Evolutionary conservation across 1,284 basidiomycete genomes (phyloP).

Genomic region (Cryptococcus depauperatus): DNA sequence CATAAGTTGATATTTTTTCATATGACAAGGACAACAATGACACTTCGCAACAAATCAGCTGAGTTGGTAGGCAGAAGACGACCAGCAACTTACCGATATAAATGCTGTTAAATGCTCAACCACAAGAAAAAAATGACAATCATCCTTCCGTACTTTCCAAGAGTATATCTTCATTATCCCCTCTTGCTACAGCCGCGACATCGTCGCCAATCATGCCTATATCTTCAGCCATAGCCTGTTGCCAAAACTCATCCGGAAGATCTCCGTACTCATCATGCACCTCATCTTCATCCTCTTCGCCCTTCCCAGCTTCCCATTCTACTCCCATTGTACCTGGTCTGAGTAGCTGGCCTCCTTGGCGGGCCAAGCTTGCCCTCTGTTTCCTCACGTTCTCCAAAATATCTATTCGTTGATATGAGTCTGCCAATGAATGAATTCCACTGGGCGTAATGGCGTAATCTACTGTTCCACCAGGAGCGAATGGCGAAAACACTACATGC

Average conservation of each 20-base stretch:
- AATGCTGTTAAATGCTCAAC: too few species aligned
- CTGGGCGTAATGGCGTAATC: slow-evolving; percentile 62
- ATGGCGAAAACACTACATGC: slow-evolving; percentile 65
- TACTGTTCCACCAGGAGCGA: slow-evolving; percentile 53
- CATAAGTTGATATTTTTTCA: too few species aligned
- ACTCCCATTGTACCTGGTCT: slow-evolving; percentile 2
- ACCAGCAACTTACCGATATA: too few species aligned
- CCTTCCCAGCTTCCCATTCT: slow-evolving; percentile 1
- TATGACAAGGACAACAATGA: too few species aligned
- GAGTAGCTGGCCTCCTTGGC: slow-evolving; percentile 5
- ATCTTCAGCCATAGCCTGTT: slow-evolving; percentile 1
- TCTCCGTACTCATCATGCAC: slow-evolving; percentile 18
- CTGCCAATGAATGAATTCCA: slow-evolving; percentile 49
- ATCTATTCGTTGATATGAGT: slow-evolving; percentile 18
- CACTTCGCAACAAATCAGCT: too few species aligned
- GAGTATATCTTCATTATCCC: too few species aligned
- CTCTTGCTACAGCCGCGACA: neutral
- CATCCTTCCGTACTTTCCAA: too few species aligned
- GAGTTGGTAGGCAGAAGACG: too few species aligned
- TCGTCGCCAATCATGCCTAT: slow-evolving; percentile 3
- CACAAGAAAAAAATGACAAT: too few species aligned
- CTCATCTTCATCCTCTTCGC: slow-evolving; percentile 1
- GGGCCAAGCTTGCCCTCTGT: slow-evolving; percentile 3
- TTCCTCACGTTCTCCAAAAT: slow-evolving; percentile 6
- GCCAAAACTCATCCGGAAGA: slow-evolving; percentile 34